Evolutionary conservation across 768 basidiomycete genomes (phyloP).

Genomic region (Ephemerocybe angulata): DNA sequence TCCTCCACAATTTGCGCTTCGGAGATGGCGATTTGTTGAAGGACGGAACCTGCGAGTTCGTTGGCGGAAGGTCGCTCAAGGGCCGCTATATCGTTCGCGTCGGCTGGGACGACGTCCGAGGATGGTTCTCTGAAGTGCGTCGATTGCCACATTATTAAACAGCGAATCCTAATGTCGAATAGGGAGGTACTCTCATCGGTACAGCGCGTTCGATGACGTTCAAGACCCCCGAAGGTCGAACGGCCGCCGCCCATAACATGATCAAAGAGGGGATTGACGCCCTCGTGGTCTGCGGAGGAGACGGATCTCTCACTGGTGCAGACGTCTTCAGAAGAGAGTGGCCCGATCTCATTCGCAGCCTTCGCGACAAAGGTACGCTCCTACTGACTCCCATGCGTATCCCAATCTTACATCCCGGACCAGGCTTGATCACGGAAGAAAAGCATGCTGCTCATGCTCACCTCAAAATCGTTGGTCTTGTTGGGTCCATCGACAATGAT

Average conservation of each 20-base stretch:
- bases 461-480: slow-evolving; percentile 95
- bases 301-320: slow-evolving; percentile 94
- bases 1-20: slow-evolving; percentile 76
- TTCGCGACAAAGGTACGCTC: slow-evolving; percentile 56
- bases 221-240: slow-evolving; percentile 82
- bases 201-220: slow-evolving; percentile 85
- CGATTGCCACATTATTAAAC: neutral
- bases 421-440: slow-evolving; percentile 71
- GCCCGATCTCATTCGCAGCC: slow-evolving; percentile 74
- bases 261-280: slow-evolving; percentile 97
- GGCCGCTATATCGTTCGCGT: slow-evolving; percentile 92
- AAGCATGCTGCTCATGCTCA: slow-evolving; percentile 73
- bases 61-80: slow-evolving; percentile 70
- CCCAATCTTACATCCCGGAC: slow-evolving; percentile 3
- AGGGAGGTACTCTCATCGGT: slow-evolving; percentile 97
- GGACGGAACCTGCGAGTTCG: slow-evolving; percentile 78
- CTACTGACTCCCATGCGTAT: neutral
- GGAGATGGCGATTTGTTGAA: slow-evolving; percentile 74
- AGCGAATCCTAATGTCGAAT: neutral
- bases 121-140: slow-evolving; percentile 86
- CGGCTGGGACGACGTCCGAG: slow-evolving; percentile 97
- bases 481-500: slow-evolving; percentile 98
- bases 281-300: slow-evolving; percentile 94
- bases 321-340: slow-evolving; percentile 93
- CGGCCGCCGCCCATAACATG: slow-evolving; percentile 85